These are phyloP conservation scores for Tremella mesenterica DNA, from an alignment of 768 basidiomycete species.

Conservation along the genomic window DNA sequence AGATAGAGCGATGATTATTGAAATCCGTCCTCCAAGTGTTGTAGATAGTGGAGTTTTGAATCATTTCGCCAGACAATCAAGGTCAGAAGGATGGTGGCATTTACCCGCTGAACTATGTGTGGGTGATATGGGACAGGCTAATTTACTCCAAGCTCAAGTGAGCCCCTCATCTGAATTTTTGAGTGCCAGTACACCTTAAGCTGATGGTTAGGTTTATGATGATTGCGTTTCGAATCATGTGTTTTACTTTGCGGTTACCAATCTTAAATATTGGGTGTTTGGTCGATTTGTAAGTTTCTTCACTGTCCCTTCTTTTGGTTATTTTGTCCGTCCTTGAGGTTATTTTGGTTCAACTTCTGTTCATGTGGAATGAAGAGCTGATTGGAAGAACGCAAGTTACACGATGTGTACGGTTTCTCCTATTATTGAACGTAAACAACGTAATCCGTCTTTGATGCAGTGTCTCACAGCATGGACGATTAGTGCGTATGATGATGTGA, in stretches of 20 bases:
- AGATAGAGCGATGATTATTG: constrained; percentile 36
- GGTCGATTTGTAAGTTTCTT: constrained; percentile 36
- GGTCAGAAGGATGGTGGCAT: constrained; percentile 27
- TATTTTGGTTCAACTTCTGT: too few relatives aligned
- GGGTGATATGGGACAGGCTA: constrained; percentile 41
- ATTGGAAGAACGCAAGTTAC: constrained; percentile 32
- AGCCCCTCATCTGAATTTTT: neutral
- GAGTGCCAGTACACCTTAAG: neutral
- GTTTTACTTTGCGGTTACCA: constrained; percentile 41
- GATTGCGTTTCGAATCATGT: constrained; percentile 39
- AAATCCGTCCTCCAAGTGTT: constrained; percentile 37
- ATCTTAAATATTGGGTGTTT: constrained; percentile 42
- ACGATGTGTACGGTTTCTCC: constrained; percentile 33
- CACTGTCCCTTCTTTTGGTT: neutral
- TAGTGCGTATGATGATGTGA: constrained; percentile 40
- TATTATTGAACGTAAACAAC: constrained; percentile 30
- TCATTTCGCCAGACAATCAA: constrained; percentile 28
- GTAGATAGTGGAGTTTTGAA: constrained; percentile 28
- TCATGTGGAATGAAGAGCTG: neutral
- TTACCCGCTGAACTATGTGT: constrained; percentile 25
- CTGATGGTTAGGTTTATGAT: constrained; percentile 32
- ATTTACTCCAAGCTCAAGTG: constrained; percentile 40
- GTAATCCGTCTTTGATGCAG: constrained; percentile 38
- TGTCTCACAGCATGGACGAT: constrained; percentile 36
- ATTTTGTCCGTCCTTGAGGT: neutral